Evolutionary conservation across 2,329 filamentous ascomycete species (phyloP), one percentile per base, ranked within the genome.

Genomic region (Fusarium sublunatum): DNA sequence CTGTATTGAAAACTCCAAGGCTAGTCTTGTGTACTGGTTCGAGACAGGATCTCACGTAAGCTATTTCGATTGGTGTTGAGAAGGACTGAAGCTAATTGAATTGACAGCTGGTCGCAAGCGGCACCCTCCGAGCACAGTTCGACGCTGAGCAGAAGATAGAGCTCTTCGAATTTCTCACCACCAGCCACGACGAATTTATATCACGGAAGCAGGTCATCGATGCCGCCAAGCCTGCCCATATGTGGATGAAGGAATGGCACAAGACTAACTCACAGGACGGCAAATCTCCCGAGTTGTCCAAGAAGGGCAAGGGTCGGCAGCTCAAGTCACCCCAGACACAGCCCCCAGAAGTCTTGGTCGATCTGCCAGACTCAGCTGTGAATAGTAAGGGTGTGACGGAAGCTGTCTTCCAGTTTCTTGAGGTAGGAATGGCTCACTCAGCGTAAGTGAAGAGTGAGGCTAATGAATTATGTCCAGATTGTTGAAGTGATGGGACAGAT

Each of bases 1-100:
- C 70, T 88, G 88, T 67, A 89, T 97, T 22, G 90, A 92, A 68
- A 92, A 91, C 71, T 79, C 81, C 24, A 91, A 88, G 70, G 88
- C 92, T 25, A 95, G 88, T 70, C 86, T 98, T 54, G 89, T 95
- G 6, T 96, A 97, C 74, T 96, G 91, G 86, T 97, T 94, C 72
- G 87, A 91, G 47, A 92, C 90, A 61, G 90, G 89, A 48, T 91
- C 90, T 58, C 92, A 95, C 73, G 91, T 94, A 82, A 77, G 86
- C 36, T 15, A 8, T 10, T 28, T 7, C 34, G 12, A 19, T 6
- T 35, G 10, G 29, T 15, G 28, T 22, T 32, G 26, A 8, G n/a
- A 31, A 19, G 22, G 13, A 10, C 19, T 38, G 15, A 15, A 39
- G 42, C 72, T 80, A 53, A 79, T 68, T 45, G 31, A 9, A 11